Evolutionary conservation across 306 rosid species (phyloP), one percentile per base, ranked within the genome.

Genomic region (Sophora flavescens): DNA sequence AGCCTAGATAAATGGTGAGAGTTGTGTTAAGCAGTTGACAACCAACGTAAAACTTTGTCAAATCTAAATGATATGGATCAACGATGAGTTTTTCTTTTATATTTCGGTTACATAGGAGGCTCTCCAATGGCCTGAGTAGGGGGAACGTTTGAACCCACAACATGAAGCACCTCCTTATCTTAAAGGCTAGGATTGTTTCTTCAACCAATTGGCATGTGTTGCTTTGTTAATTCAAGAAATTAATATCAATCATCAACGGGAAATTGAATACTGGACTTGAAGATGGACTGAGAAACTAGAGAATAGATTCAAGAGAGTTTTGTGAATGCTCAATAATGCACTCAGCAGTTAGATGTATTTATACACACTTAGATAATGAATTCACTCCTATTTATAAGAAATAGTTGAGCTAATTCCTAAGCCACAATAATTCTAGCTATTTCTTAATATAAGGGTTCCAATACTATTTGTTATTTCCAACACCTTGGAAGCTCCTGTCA

Each of bases 211-310:
- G 72, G 44, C 66, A 18, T 12, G 33, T 47, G 41, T 52, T 82
- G 52, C 59, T 78, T 26, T 74, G 38, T 74, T 80, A 56, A 66
- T 56, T 74, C n/a, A 5, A 4, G 70, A 6, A 30, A 74, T 45
- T 62, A 48, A 74, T 28, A 28, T 28, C 30, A 28, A 28, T 28
- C 44, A 15, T 74, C 53, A 45, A 48, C 1, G 36, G 70, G 18
- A 66, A 79, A 35, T 62, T 68, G 13, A 51, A 62, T 67, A 30
- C 32, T 2, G 32, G 32, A 30, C 32, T 30, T 30, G 32, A 30
- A 2, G 3, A 30, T 30, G 32, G 32, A 30, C 32, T 30, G 2
- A 30, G 32, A 2, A 30, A 30, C 32, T 30, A 30, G 32, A 30
- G 32, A 2, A 44, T 44, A 44, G 10, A 41, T 44, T 11, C 50